Base-by-base conservation (phyloP, 345 rosid species). In the Eucalyptus marginata region DNA sequence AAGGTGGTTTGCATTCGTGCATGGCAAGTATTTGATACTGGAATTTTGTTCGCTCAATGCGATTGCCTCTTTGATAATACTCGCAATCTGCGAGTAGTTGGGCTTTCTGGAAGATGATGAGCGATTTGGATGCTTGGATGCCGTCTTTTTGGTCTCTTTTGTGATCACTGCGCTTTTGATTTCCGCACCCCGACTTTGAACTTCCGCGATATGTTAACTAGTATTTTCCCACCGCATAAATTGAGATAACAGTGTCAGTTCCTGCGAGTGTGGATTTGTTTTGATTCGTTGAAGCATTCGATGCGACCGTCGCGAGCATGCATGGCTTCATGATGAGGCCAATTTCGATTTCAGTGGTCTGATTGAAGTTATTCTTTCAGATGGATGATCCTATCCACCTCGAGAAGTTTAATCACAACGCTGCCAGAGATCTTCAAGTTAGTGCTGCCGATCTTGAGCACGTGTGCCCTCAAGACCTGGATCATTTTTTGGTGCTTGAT, bases 401-500 rank as follows among this genome's bases (percentile, higher is more conserved):
- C 49, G 96, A 95, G 91, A 93, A 85, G 92, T 97, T 97, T 90
- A 95, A 94, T 92, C 99, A 97, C 89, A 94, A 95, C 52, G 92
- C 93, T 86, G 92, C 93, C 7, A 91, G 88, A 89, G 98, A 96
- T 86, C 96, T 96, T 90, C 93, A 44, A 87, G 95, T 94, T 91
- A 88, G 90, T 87, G 93, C 90, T 79, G 91, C 93, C n/a, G 93
- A 91, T 87, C 81, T 90, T 27, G 93, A 92, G 87, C 81, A 85
- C 51, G 91, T 90, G 89, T 88, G 93, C 33, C 91, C 95, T 44
- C 99, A 96, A 88, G 95, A 93, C 86, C 91, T 95, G 87, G 94
- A 97, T 90, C 94, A 92, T 90, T 91, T 95, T 93, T 91, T 96
- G 93, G 98, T 97, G 89, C 94, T 96, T 56, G 99, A 96, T 94